Conservation (phyloP, 2,329 filamentous ascomycete genomes). For the Cladosporium sp. region DNA sequence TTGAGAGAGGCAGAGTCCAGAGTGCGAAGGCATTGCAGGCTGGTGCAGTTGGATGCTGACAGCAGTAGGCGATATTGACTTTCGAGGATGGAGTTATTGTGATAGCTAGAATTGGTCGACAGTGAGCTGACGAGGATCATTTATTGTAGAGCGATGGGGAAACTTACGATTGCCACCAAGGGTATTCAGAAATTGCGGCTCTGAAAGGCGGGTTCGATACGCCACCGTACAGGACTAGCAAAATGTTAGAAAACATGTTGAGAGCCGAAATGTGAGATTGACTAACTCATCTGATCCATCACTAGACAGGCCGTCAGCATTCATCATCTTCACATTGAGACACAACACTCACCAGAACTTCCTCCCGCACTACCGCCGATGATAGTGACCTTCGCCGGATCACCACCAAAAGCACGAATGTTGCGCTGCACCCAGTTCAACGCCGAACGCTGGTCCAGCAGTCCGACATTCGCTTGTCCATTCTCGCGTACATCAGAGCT, state of each 20-base stretch:
- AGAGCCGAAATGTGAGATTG: background rate
- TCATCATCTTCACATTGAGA: background rate
- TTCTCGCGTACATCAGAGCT: slow-evolving; percentile 18
- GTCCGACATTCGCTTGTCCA: slow-evolving; percentile 23
- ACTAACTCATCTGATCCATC: slow-evolving; percentile 29
- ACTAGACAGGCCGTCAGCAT: slow-evolving; percentile 12
- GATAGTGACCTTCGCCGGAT: slow-evolving; percentile 22
- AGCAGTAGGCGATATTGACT: slow-evolving; percentile 23
- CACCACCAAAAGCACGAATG: slow-evolving; percentile 29
- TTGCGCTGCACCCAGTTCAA: slow-evolving; percentile 28
- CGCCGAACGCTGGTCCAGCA: slow-evolving; percentile 27
- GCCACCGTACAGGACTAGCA: slow-evolving; percentile 32
- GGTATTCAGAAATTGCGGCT: slow-evolving; percentile 38
- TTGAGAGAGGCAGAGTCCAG: slow-evolving; percentile 14
- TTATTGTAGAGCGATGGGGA: background rate
- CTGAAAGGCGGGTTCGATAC: slow-evolving; percentile 36
- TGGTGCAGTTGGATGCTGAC: slow-evolving; percentile 27
- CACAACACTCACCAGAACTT: slow-evolving; percentile 15
- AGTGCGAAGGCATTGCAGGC: slow-evolving; percentile 26
- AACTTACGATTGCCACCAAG: slow-evolving; percentile 33
- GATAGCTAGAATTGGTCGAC: slow-evolving; percentile 9
- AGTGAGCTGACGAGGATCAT: background rate
- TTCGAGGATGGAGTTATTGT: slow-evolving; percentile 16
- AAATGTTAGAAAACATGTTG: background rate
- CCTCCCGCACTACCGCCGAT: slow-evolving; percentile 28